phyloP scores from a whole-genome alignment of 2,329 filamentous ascomycete species.

The Exophiala sideris region DNA sequence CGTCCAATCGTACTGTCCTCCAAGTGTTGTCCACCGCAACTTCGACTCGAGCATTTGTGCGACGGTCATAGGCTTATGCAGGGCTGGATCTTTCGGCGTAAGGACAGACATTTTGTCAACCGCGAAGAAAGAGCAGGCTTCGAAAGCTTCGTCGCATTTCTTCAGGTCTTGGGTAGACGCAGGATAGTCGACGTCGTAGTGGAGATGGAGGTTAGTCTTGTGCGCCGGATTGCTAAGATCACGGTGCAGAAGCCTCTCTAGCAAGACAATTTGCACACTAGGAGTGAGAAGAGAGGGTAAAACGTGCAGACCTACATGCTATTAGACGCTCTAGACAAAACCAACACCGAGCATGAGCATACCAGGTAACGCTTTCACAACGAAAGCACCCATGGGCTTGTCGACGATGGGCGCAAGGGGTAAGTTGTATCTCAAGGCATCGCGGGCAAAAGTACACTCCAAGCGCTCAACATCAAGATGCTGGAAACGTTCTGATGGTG shows the following conservation, averaged over 20 bases:
- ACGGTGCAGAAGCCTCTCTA: conserved; percentile 71
- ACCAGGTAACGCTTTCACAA: conserved; percentile 68
- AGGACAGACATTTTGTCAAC: conserved; percentile 42
- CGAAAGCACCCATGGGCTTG: conserved; percentile 54
- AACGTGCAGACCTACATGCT: conserved; percentile 68
- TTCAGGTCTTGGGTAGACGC: not conserved
- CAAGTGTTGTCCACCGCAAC: conserved; percentile 89
- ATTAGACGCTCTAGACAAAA: conserved; percentile 11
- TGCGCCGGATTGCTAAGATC: conserved; percentile 72
- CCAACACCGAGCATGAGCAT: conserved; percentile 37
- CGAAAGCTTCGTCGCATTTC: not conserved
- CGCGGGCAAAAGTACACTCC: not conserved
- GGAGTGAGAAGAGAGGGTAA: conserved; percentile 71
- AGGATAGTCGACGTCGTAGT: conserved; percentile 69
- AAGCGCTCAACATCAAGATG: not conserved
- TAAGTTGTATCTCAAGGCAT: conserved; percentile 32
- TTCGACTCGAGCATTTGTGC: conserved; percentile 71
- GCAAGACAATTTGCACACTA: conserved; percentile 63
- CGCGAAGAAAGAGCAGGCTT: conserved; percentile 49
- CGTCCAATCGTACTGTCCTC: conserved; percentile 96
- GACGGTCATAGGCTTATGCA: conserved; percentile 73
- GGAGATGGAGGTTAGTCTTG: conserved; percentile 84
- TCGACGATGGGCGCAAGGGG: conserved; percentile 37
- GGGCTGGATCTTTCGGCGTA: conserved; percentile 62
- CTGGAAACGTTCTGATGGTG: not conserved